Percentiles rank a stretch among this genome's conserved stretches.
phyloP scores from a whole-genome alignment of 2,329 filamentous ascomycete genomes.

The Diaporthe aspalathi region DNA sequence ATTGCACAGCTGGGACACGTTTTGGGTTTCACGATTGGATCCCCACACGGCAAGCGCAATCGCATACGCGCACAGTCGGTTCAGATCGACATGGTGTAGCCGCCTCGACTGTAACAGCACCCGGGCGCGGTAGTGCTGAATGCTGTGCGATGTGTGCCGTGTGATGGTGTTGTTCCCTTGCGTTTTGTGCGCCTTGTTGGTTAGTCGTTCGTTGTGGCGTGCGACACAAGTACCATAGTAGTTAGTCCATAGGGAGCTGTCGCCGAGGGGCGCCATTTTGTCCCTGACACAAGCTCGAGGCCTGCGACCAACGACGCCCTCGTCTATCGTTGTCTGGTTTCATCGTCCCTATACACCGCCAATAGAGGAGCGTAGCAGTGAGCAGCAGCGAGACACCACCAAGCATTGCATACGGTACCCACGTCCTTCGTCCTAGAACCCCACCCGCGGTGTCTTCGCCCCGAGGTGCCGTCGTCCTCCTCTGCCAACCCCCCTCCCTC shows the following conservation, averaged over 20 bases:
- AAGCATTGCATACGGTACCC: too few relatives aligned
- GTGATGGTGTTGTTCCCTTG: neutral
- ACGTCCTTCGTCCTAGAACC: neutral
- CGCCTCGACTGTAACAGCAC: slow-evolving; percentile 15
- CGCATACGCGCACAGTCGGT: slow-evolving; percentile 21
- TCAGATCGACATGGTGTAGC: slow-evolving; percentile 35
- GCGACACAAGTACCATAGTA: neutral
- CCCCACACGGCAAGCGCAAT: slow-evolving; percentile 29
- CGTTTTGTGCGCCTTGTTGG: neutral
- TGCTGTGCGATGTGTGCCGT: neutral
- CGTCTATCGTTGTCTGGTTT: slow-evolving; percentile 34
- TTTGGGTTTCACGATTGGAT: slow-evolving; percentile 36
- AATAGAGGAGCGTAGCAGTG: slow-evolving; percentile 12
- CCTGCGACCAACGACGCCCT: slow-evolving; percentile 23
- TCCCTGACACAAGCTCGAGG: slow-evolving; percentile 32
- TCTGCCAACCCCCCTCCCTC: neutral
- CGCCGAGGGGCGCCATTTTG: slow-evolving; percentile 4
- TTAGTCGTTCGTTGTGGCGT: neutral
- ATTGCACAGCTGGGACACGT: slow-evolving; percentile 33
- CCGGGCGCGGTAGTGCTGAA: neutral
- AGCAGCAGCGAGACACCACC: neutral
- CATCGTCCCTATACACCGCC: slow-evolving; percentile 19
- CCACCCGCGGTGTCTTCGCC: slow-evolving; percentile 19
- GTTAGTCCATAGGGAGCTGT: neutral
- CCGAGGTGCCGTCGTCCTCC: slow-evolving; percentile 12